Evolutionary conservation across 805 yeast genomes (phyloP).

Genomic region (Hanseniaspora lachancei): DNA sequence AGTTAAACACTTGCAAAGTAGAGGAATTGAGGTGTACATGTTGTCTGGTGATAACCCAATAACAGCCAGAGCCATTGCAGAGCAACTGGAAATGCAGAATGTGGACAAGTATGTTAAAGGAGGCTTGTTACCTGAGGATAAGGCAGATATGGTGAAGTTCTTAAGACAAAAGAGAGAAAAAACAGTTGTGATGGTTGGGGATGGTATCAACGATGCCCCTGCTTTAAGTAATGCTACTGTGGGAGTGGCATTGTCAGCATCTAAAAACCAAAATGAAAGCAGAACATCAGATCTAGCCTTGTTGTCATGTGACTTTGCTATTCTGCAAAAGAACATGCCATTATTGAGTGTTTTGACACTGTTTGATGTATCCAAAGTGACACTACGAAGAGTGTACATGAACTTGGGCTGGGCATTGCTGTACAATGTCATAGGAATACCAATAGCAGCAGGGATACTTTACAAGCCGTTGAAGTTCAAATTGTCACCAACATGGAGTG

Average conservation of each 20-base stretch:
- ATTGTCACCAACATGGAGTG: slow-evolving; percentile 51
- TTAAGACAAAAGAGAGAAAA: slow-evolving; percentile 26
- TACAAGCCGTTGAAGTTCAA: slow-evolving; percentile 37
- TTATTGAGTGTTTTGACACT: slow-evolving; percentile 41
- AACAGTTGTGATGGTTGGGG: slow-evolving; percentile 59
- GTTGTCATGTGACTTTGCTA: slow-evolving; percentile 59
- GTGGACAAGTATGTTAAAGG: slow-evolving; percentile 39
- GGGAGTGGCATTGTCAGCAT: slow-evolving; percentile 53
- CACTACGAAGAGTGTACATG: slow-evolving; percentile 41
- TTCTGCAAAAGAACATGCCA: slow-evolving; percentile 41
- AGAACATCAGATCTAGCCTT: slow-evolving; percentile 44
- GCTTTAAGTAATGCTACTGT: slow-evolving; percentile 64
- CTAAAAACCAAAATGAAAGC: slow-evolving; percentile 20
- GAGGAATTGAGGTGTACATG: slow-evolving; percentile 53
- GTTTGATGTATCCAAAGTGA: slow-evolving; percentile 38
- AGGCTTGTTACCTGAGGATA: slow-evolving; percentile 62
- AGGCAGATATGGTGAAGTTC: slow-evolving; percentile 45
- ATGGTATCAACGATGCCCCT: slow-evolving; percentile 75
- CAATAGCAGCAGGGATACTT: slow-evolving; percentile 56
- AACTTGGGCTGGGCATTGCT: slow-evolving; percentile 49
- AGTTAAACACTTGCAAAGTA: slow-evolving; percentile 29
- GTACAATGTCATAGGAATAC: slow-evolving; percentile 45
- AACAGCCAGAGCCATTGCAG: slow-evolving; percentile 58
- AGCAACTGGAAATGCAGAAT: slow-evolving; percentile 40
- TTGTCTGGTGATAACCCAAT: slow-evolving; percentile 59